Evolutionary conservation across 202 grass and related monocot species (phyloP).

Genomic region (Schoenoplectus tabernaemontani): DNA sequence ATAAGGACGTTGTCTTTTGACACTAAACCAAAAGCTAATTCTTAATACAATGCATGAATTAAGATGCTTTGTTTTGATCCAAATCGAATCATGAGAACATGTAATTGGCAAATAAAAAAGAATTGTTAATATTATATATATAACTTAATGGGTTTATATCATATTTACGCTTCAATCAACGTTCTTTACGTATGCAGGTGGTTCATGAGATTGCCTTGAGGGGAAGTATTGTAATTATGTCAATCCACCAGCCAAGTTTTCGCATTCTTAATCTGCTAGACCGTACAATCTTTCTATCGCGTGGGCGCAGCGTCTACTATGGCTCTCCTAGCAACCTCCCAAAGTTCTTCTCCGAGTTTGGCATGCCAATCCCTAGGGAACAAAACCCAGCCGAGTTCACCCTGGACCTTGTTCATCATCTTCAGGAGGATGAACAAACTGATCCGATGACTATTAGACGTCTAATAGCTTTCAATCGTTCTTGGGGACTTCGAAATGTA

Average conservation of each 20-base stretch:
- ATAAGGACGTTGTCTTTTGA: too few species aligned
- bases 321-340: not conserved
- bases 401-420: conserved; percentile 6
- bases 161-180: not conserved
- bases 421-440: not conserved
- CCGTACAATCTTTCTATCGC: conserved; percentile 8
- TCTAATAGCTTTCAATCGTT: not conserved
- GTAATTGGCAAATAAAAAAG: not conserved
- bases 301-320: not conserved
- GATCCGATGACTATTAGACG: not conserved
- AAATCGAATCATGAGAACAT: not conserved
- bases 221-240: conserved; percentile 21
- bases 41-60: not conserved
- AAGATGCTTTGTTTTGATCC: not conserved
- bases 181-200: not conserved
- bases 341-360: not conserved
- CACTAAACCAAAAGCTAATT: too few species aligned
- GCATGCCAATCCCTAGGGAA: conserved; percentile 1
- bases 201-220: conserved; percentile 7
- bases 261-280: conserved; percentile 17
- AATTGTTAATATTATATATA: not conserved
- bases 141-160: not conserved
- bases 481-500: conserved; percentile 9
- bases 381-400: conserved; percentile 17
- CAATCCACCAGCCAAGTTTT: conserved; percentile 22